Conservation (phyloP, 2,329 filamentous ascomycete genomes). For the Lasiodiplodia sp. region DNA sequence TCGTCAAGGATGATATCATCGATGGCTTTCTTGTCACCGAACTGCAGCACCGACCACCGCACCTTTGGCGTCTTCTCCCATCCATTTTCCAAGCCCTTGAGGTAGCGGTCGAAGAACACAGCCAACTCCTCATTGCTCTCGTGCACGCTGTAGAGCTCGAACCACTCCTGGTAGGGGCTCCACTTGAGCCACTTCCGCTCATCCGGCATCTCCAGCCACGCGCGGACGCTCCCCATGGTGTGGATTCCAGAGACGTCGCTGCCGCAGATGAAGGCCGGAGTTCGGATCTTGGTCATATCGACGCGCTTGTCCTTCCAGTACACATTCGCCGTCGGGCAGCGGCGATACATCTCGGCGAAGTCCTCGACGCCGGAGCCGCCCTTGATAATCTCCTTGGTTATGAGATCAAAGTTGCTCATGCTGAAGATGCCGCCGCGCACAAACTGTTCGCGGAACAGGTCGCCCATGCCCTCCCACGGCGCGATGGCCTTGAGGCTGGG, state of each 20-base stretch:
- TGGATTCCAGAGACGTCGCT: conserved; percentile 35
- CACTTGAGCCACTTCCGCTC: conserved; percentile 38
- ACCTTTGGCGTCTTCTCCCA: conserved; percentile 58
- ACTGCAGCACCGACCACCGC: conserved; percentile 49
- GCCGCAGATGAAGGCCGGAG: conserved; percentile 35
- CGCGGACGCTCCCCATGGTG: conserved; percentile 35
- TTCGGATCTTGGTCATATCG: conserved; percentile 36
- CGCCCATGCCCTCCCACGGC: conserved; percentile 57
- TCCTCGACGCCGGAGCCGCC: conserved; percentile 49
- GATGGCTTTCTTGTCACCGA: conserved; percentile 35
- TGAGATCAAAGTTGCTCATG: conserved; percentile 54
- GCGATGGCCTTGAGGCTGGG: conserved; percentile 54
- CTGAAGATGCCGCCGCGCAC: conserved; percentile 47
- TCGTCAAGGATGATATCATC: conserved; percentile 34
- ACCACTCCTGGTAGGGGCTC: conserved; percentile 36
- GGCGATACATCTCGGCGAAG: conserved; percentile 52
- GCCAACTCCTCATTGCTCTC: conserved; percentile 34
- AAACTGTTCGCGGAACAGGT: conserved; percentile 58
- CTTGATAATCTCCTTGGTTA: conserved; percentile 49
- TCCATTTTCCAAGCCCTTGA: conserved; percentile 53
- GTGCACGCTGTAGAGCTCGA: conserved; percentile 34
- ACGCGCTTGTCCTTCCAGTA: conserved; percentile 39
- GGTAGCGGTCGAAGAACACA: conserved; percentile 56
- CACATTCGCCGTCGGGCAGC: conserved; percentile 39
- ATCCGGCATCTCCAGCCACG: conserved; percentile 34